Base-by-base conservation (phyloP, 345 rosid species). In the Clarkia xantiana region DNA sequence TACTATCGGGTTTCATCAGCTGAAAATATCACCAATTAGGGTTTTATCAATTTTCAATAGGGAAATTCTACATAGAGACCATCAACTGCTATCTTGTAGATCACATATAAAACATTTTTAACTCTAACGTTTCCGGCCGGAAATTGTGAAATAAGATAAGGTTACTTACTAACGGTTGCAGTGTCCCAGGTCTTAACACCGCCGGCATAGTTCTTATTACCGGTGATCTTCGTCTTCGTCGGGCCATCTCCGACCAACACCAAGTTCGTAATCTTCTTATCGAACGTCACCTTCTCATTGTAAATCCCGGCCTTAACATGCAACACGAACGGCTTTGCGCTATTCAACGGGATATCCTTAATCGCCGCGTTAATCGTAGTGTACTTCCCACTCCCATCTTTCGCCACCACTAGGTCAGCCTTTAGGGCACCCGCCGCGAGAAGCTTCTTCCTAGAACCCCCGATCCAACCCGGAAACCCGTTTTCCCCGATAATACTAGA, bases 381-480 rank as follows among this genome's bases (percentile, higher is more conserved):
- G 51, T 45, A 68, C 13, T 71, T 59, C 4, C 80, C 74, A 40
- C 70, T 68, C 20, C 80, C 80, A 44, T 75, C 80, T 45, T 66
- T 46, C 13, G 74, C 75, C 5, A 71, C 74, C 13, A 51, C 43
- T 3, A 75, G 23, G 54, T 60, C 51, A 4, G 75, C 59, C 20
- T 62, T 61, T 25, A 60, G 23, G 3, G 18, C 40, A 0, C 51
- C 12, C 29, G 44, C 45, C 12, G 47, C 45, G 1, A 70, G 65
- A 41, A 70, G 64, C 17, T 63, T 63, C 4, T 75, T 56, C 14
- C 17, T 52, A 36, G 59, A 56, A 0, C 53, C 20, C 10, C 56
- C 62, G 13, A 66, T 18, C 78, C 78, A 73, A 9, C 2, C 0
- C 0, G 74, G 74, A 36, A n/a, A 17, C 47, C 60, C 51, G 22